Conservation (phyloP, 1,284 basidiomycete genomes). For the Apiotrichum siamense region DNA sequence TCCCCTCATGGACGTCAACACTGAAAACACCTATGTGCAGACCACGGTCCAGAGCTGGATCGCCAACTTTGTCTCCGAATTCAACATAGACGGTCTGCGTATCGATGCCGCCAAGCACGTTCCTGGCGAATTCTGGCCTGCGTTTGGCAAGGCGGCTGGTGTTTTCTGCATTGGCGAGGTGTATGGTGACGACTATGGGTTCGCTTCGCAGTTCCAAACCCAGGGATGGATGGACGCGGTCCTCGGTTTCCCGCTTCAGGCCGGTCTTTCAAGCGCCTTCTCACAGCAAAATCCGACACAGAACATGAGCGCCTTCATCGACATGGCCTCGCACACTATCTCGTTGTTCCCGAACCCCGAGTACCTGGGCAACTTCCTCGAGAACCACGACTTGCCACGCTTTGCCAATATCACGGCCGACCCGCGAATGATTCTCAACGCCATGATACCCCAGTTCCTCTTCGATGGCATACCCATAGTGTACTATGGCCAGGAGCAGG, state of each 20-base stretch:
- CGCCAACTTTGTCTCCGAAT: constrained; percentile 56
- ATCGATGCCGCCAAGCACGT: constrained; percentile 70
- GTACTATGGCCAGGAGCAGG: constrained; percentile 66
- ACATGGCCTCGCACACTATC: constrained; percentile 56
- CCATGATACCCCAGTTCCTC: constrained; percentile 62
- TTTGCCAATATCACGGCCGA: constrained; percentile 57
- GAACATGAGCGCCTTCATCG: constrained; percentile 59
- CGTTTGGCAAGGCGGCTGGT: constrained; percentile 61
- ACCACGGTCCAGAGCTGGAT: constrained; percentile 60
- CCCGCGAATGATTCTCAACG: constrained; percentile 51
- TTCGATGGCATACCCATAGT: constrained; percentile 67
- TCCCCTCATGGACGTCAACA: constrained; percentile 66
- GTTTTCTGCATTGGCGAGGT: constrained; percentile 83
- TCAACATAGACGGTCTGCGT: constrained; percentile 58
- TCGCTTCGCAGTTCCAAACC: constrained; percentile 35
- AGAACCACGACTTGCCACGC: constrained; percentile 73
- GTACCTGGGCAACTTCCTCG: constrained; percentile 69
- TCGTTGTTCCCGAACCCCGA: constrained; percentile 50
- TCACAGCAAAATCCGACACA: constrained; percentile 47
- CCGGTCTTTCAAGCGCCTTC: constrained; percentile 60
- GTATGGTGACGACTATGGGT: constrained; percentile 54
- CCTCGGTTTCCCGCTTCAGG: constrained; percentile 61
- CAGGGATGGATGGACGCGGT: constrained; percentile 42
- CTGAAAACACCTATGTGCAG: constrained; percentile 58
- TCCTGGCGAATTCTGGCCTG: constrained; percentile 38